Evolutionary conservation across 805 yeast species (phyloP), one percentile per base, ranked within the genome.

Genomic region (Spathaspora hagerdaliae): DNA sequence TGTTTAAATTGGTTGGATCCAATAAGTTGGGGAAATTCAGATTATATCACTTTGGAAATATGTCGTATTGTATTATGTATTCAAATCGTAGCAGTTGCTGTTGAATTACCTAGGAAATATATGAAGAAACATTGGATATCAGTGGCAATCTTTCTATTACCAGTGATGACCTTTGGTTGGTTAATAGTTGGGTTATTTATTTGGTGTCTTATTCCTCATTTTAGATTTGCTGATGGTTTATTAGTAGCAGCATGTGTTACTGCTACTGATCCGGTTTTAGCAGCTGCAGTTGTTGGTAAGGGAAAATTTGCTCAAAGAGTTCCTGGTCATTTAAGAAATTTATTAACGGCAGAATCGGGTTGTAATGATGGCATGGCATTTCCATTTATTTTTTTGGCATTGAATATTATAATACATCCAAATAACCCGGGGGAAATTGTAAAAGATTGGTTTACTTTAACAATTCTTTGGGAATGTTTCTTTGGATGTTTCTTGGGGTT

Each of bases 351-450:
- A 0, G 96, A 88, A 56, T 84, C 92, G 0, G 95, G 91, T 3
- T 86, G 96, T 61, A 90, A 90, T 63, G 97, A 90, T 59, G 97
- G 97, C 38, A 85, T 90, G 94, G 97, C 97, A 0, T 90, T 87
- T 59, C 97, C 97, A 0, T 90, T 90, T 59, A 86, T 87, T 26
- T 74, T 75, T 66, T 63, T 91, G 36, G 81, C 94, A 1, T 67
- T 88, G 50, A 78, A 84, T 58, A 60, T 89, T 39, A 78, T 90
- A 43, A 61, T 80, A n/a, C 81, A 85, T 59, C 74, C 76, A 29
- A 86, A 86, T 3, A 65, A 86, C 43, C 79, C 82, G 2, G 77
- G 81, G 3, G 81, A 78, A 50, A 86, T 90, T 48, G 78, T 89
- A 27, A 82, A 83, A 57, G 85, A 90, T 51, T 90, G 96, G 92